A percentile compares a stretch with the other conserved stretches of the same genome.
Evolutionary conservation across 2,329 filamentous ascomycete genomes (phyloP).

Genomic region (Peltaster fructicola): DNA sequence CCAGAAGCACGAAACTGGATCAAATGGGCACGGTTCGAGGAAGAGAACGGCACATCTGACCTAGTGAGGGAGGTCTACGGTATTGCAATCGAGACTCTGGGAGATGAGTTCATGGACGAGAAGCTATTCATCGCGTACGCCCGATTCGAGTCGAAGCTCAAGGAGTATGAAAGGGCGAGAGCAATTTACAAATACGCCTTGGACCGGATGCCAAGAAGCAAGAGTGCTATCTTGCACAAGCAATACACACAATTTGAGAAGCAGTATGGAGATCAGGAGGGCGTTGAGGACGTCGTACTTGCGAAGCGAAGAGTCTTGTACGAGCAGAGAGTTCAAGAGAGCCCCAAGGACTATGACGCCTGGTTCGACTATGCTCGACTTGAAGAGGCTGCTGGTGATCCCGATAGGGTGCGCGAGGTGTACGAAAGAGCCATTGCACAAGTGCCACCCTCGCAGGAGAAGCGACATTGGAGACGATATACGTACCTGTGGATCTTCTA

Average conservation of each 20-base stretch:
- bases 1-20: slow-evolving; percentile 95
- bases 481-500: slow-evolving; percentile 98
- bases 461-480: slow-evolving; percentile 91
- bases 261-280: slow-evolving; percentile 84
- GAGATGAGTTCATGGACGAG: slow-evolving; percentile 92
- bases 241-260: slow-evolving; percentile 97
- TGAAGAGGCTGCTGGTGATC: slow-evolving; percentile 70
- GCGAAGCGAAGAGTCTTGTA: slow-evolving; percentile 86
- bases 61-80: slow-evolving; percentile 85
- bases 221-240: slow-evolving; percentile 71
- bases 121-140: slow-evolving; percentile 89
- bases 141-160: slow-evolving; percentile 84
- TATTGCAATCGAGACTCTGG: slow-evolving; percentile 68
- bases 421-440: slow-evolving; percentile 95
- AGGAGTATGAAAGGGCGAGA: slow-evolving; percentile 82
- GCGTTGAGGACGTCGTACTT: slow-evolving; percentile 89
- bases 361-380: slow-evolving; percentile 93
- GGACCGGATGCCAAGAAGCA: slow-evolving; percentile 76
- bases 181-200: slow-evolving; percentile 96
- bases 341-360: slow-evolving; percentile 87
- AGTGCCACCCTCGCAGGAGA: slow-evolving; percentile 85
- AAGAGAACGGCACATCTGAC: slow-evolving; percentile 84
- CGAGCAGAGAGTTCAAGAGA: slow-evolving; percentile 84
- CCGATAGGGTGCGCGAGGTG: slow-evolving; percentile 71
- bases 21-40: slow-evolving; percentile 95